These are phyloP conservation scores for Moesziomyces aphidis DNA, from an alignment of 1,284 basidiomycete species.

Conservation along the genomic window DNA sequence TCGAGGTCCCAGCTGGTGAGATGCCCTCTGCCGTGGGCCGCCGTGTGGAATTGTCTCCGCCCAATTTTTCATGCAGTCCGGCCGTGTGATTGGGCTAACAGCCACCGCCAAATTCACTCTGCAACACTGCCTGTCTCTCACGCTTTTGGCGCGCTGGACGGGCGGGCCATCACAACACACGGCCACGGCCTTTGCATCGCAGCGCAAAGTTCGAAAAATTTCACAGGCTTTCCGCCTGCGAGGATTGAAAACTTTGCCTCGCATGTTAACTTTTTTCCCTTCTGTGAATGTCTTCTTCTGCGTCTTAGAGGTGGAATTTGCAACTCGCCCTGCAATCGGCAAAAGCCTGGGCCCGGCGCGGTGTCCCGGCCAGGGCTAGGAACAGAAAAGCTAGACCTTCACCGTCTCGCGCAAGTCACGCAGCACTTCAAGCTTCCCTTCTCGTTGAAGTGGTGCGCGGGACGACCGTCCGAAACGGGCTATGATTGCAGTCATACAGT, in stretches of 20 bases:
- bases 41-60: neutral
- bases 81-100: conserved; percentile 9
- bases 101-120: conserved; percentile 3
- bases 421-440: no score
- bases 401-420: no score
- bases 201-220: conserved; percentile 26
- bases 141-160: neutral
- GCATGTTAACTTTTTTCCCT: conserved; percentile 25
- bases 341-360: no score
- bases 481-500: neutral
- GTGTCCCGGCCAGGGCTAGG: no score
- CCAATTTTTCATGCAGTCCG: conserved; percentile 6
- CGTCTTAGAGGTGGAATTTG: neutral
- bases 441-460: neutral
- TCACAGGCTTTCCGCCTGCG: conserved; percentile 1
- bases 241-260: neutral
- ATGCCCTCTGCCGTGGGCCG: neutral
- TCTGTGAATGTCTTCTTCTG: neutral
- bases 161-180: neutral
- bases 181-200: conserved; percentile 29
- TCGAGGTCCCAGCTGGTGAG: neutral
- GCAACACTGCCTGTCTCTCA: neutral
- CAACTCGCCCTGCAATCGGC: neutral
- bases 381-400: no score
- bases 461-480: neutral